These are phyloP conservation scores for Podila horticola DNA, from an alignment of 192 early-diverging fungal species.

Conservation along the genomic window DNA sequence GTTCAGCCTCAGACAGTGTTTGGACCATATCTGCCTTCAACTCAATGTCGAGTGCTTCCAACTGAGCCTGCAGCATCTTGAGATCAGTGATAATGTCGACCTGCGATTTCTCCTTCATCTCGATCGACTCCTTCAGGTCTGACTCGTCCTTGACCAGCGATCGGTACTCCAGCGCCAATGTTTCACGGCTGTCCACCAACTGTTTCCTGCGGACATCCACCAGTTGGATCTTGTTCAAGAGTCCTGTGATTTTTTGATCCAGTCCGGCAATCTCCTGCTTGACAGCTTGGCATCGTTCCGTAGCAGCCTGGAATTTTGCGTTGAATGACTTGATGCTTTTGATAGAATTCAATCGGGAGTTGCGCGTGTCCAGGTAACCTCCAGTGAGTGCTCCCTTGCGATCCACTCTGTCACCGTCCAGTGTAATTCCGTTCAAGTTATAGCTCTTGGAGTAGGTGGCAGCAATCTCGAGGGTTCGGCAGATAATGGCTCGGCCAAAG, in stretches of 20 bases:
- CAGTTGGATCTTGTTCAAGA: conserved; percentile 68
- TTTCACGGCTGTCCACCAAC: conserved; percentile 65
- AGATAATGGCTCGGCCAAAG: conserved; percentile 92
- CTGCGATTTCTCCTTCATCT: conserved; percentile 64
- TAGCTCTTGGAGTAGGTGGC: conserved; percentile 80
- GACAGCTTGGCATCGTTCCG: conserved; percentile 48
- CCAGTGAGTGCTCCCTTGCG: conserved; percentile 93
- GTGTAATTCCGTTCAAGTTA: conserved; percentile 85
- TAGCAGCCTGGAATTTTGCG: conserved; percentile 55
- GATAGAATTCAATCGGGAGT: conserved; percentile 81
- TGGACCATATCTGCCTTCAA: conserved; percentile 66
- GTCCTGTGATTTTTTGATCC: conserved; percentile 70
- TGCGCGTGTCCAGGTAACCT: conserved; percentile 81
- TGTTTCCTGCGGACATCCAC: conserved; percentile 61
- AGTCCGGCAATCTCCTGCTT: conserved; percentile 65
- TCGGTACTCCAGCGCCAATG: conserved; percentile 64
- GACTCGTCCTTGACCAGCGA: conserved; percentile 72
- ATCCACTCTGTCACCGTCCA: conserved; percentile 94
- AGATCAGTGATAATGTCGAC: conserved; percentile 55
- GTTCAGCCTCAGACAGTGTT: conserved; percentile 65
- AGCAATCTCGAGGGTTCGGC: conserved; percentile 84
- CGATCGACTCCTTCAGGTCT: conserved; percentile 59
- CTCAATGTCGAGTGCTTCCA: conserved; percentile 69
- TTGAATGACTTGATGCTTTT: conserved; percentile 65
- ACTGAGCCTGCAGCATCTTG: conserved; percentile 64